Conservation (phyloP, 108 stramenopile genomes). For the Skeletonema potamos region DNA sequence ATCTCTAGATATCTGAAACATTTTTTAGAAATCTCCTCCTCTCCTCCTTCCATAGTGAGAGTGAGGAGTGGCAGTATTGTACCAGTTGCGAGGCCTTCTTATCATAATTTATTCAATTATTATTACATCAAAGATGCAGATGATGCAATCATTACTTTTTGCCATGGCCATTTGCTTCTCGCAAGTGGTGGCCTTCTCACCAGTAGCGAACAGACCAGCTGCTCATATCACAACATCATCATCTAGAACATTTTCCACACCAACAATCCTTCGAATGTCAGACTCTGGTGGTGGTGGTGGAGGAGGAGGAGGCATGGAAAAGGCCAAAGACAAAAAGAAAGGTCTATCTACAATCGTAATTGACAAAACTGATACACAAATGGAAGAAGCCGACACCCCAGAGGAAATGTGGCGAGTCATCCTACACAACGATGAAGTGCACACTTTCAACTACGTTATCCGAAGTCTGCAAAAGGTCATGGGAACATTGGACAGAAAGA, state of each 20-base stretch:
- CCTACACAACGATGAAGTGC: constrained; percentile 96
- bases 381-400: constrained; percentile 69
- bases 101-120: background rate
- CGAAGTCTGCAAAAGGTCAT: constrained; percentile 85
- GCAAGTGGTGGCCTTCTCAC: background rate
- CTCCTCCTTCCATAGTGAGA: too few species aligned
- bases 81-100: too few species aligned
- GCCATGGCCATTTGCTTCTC: background rate
- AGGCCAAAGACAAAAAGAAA: constrained; percentile 59
- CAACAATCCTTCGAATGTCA: constrained; percentile 41
- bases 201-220: background rate
- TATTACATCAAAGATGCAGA: background rate
- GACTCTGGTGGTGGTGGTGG: constrained; percentile 49
- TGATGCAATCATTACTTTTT: background rate
- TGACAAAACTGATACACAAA: constrained; percentile 76
- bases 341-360: constrained; percentile 67
- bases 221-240: background rate
- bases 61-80: too few species aligned
- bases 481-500: constrained; percentile 83
- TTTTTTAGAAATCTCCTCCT: too few species aligned
- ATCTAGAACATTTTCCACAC: constrained; percentile 9
- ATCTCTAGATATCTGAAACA: too few species aligned
- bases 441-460: constrained; percentile 96
- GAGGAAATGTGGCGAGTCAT: constrained; percentile 90
- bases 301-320: constrained; percentile 51